These are phyloP conservation scores for Boletellus emodensis DNA, from an alignment of 768 basidiomycete species.

Conservation along the genomic window DNA sequence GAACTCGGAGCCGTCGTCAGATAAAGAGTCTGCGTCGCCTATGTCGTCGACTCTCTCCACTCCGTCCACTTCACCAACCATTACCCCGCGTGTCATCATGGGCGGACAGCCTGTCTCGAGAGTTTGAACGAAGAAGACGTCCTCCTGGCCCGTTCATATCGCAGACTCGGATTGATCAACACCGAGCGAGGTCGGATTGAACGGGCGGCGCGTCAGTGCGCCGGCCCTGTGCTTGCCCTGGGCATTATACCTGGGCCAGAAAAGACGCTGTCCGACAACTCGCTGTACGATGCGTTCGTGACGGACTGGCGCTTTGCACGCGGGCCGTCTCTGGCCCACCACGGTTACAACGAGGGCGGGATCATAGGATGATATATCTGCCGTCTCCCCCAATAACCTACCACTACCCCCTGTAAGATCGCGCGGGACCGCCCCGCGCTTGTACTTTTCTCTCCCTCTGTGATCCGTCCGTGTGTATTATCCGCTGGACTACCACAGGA, in stretches of 20 bases:
- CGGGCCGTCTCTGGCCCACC: conserved; percentile 28
- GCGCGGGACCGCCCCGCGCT: too few species aligned
- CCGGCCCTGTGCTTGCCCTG: conserved; percentile 9
- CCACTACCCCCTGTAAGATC: too few species aligned
- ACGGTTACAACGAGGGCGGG: conserved; percentile 9
- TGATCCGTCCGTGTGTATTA: too few species aligned
- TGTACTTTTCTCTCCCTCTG: too few species aligned
- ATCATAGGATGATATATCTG: conserved; percentile 25
- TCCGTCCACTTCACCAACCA: conserved; percentile 20
- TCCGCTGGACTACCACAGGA: too few species aligned
- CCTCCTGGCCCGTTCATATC: conserved; percentile 3
- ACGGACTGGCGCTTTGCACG: conserved; percentile 68
- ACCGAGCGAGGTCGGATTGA: not conserved
- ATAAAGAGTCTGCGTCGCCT: conserved; percentile 20
- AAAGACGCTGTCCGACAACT: conserved; percentile 11
- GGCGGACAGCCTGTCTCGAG: conserved; percentile 16
- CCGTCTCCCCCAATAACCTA: too few species aligned
- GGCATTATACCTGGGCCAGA: conserved; percentile 21
- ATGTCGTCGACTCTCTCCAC: too few species aligned
- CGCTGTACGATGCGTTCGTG: conserved; percentile 58
- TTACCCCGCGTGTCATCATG: conserved; percentile 22
- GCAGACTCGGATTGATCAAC: conserved; percentile 26
- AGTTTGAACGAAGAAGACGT: not conserved
- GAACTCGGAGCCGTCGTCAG: not conserved
- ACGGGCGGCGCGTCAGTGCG: not conserved